Evolutionary conservation across 2,329 filamentous ascomycete species (phyloP).

Genomic region (Aureobasidium sp.): DNA sequence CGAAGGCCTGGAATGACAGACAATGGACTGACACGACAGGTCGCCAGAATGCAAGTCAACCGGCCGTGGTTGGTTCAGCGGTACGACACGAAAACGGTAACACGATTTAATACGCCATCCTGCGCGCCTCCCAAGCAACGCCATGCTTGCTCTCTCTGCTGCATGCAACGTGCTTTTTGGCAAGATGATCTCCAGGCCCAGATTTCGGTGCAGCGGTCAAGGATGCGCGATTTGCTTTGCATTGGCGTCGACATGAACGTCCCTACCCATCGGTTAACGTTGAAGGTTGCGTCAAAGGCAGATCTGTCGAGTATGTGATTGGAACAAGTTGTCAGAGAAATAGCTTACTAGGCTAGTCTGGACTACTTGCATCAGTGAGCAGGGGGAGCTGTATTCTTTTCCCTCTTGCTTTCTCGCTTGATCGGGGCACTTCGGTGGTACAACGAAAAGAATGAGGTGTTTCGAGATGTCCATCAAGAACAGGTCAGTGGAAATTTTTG

Average conservation of each 20-base stretch:
- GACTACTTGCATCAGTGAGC: neutral
- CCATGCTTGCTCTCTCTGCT: slow-evolving; percentile 8
- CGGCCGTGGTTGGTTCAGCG: neutral
- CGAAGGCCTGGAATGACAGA: neutral
- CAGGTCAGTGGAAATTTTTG: slow-evolving; percentile 5
- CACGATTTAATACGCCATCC: neutral
- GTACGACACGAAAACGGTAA: slow-evolving; percentile 3
- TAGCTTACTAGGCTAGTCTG: neutral
- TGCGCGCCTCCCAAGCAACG: slow-evolving; percentile 1
- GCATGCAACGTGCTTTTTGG: too few species aligned
- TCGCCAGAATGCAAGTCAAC: neutral
- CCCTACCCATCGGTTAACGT: neutral
- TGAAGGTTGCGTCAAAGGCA: neutral
- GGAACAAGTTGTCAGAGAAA: neutral
- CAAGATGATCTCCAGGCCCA: neutral
- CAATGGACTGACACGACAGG: neutral
- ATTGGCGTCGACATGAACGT: neutral
- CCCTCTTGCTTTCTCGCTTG: neutral
- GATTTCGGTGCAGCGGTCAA: slow-evolving; percentile 4
- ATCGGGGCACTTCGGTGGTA: slow-evolving; percentile 8
- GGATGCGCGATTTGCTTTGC: slow-evolving; percentile 9
- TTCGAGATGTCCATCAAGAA: neutral
- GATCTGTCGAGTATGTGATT: neutral
- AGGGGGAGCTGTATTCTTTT: neutral
- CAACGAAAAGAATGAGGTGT: neutral